Base-by-base conservation (phyloP, 371 early-diverging fungal species). In the Mortierella sp. region DNA sequence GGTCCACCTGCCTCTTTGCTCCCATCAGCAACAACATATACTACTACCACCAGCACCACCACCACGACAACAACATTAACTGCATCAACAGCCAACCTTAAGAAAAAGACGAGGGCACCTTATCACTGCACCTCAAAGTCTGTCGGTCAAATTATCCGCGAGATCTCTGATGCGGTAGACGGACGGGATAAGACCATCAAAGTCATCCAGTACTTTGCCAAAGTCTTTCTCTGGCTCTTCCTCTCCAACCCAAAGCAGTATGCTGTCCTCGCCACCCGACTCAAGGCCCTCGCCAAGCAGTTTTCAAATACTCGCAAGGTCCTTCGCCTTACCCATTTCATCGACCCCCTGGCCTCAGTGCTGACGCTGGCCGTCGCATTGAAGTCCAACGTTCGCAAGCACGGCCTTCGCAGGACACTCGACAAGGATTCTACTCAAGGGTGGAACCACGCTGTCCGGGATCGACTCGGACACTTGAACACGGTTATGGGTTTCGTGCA, bases 111-210 rank as follows among this genome's bases (percentile, higher is more conserved):
- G 19, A 21, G 70, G 16, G 78, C 78, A 8, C 78, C 84, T 31
- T 75, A 60, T 45, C 84, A 80, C 34, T 77, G 78, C 54, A 78
- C 79, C 26, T 58, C 77, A 16, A 84, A 82, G 58, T 76, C 87
- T 0, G 34, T 75, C 58, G 34, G 73, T 2, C 84, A 89, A 47
- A 77, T 93, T 31, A 78, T 94, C 63, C 91, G 92, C 65, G 88
- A 87, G 75, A 86, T 94, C 60, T 88, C 93, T 14, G 88, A 89
- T 72, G 88, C 90, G 31, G 79, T 92, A n/a, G 97, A 96, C 79
- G 97, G 97, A 31, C 92, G 96, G n/a, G 97, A 96, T 90, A 96
- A 96, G 83, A 87, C 90, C n/a, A 90, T 97, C 75, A 97, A 97
- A 77, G 83, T 92, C n/a, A 80, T 94, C 45, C 96, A 97, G 80